Evolutionary conservation across 352 stramenopile species (phyloP), one percentile per base, ranked within the genome.

Genomic region (Phytophthora litchii): DNA sequence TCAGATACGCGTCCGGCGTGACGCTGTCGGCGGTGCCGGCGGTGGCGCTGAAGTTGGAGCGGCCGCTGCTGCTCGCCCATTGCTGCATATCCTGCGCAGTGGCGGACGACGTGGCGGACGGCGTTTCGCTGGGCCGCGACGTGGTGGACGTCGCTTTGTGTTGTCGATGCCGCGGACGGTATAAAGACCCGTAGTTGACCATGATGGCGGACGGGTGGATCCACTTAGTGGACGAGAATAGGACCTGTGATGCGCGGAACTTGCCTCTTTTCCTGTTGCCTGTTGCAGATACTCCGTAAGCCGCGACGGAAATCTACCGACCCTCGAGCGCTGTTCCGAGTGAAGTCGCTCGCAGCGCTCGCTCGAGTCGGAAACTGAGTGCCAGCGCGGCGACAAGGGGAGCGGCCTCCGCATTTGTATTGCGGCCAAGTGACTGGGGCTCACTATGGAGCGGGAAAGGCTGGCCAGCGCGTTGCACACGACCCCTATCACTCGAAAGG

Each of bases 1-100:
- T 64, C 37, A 90, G 73, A 52, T 90, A 90, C 56, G 67, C 70
- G 38, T 70, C 54, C n/a, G 60, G 57, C 21, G 43, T 72, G 49
- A 46, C 21, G 42, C 29, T 56, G 27, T 59, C 29, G 2, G 40
- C 23, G 20, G 51, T 44, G 37, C 13, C 13, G 27, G 43, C 27
- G 29, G 32, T 27, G 29, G 52, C 43, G 17, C 40, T 64, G 27
- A 48, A 58, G 44, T 57, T 57, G 38, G 48, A 53, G 49, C 50
- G 47, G 4, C 37, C 43, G 55, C 53, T 70, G 31, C 36, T 76
- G 19, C 41, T 64, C 10, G 53, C 42, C 60, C 64, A 73, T 12
- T 54, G 37, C 32, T 58, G 41, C 8, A 20, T 17, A 14, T 72
- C 64, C 31, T 48, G 61, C 2, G 32, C 35, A 14, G 35, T 12